Evolutionary conservation across 345 rosid genomes (phyloP), one percentile per base, ranked within the genome.

Genomic region (Arabis hirsuta): DNA sequence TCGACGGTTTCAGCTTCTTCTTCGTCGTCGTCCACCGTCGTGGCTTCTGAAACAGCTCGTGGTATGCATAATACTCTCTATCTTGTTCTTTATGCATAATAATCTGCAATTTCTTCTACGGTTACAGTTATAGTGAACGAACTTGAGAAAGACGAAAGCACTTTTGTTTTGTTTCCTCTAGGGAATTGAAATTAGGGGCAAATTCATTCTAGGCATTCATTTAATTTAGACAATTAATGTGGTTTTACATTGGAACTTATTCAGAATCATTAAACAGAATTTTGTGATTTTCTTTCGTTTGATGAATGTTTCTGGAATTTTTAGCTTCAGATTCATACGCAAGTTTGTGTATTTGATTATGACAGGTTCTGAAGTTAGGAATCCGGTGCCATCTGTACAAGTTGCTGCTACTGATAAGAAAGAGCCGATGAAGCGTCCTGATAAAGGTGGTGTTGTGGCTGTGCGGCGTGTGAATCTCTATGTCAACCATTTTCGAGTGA

Each of bases 401-500:
- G 11, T 46, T 73, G 45, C 80, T 54, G 12, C 81, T 36, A 4
- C 79, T 51, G 62, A 1, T 3, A 81, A 10, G 53, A 41, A 31
- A 53, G 61, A 45, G 16, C 89, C 96, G 0, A 56, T 85, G 34
- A 79, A 62, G 58, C 82, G 96, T 11, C 98, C 96, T 1, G 96
- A 88, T 70, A 74, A 62, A 44, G 96, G 96, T 4, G 97, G 98
- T 58, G 47, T 11, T 29, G 65, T 58, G n/a, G 55, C 84, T 45
- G 55, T 82, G n/a, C 78, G 75, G 2, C 72, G 19, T 13, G 76
- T 80, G 3, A 78, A 26, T 59, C 90, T 93, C 41, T 74, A 14
- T 9, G 96, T 85, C 29, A 93, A 90, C 68, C 93, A 90, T 60
- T 90, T 89, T 41, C 81, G 65, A 2, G 87, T 93, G 4, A 55